These are phyloP conservation scores for Nissolia schottii DNA, from an alignment of 306 rosid genomes.

Conservation along the genomic window DNA sequence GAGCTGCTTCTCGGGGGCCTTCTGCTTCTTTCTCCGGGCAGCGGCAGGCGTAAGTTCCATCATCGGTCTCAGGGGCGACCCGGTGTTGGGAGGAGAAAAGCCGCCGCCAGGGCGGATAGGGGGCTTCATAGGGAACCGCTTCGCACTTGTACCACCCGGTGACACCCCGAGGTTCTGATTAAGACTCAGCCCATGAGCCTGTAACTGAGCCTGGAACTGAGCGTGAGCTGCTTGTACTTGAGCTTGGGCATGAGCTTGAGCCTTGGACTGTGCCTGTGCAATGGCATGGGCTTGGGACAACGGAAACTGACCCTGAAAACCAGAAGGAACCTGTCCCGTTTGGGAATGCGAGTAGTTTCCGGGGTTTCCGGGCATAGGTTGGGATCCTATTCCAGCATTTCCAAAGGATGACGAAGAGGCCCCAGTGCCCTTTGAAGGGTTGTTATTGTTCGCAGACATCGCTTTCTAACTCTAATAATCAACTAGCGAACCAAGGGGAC, in stretches of 20 bases:
- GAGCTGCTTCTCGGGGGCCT: conserved; percentile 88
- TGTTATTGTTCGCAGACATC: conserved; percentile 90
- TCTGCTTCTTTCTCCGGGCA: conserved; percentile 84
- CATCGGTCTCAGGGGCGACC: conserved; percentile 65
- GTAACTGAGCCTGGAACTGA: conserved; percentile 90
- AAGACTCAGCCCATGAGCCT: conserved; percentile 78
- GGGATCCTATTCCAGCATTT: conserved; percentile 59
- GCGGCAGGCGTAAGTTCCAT: conserved; percentile 87
- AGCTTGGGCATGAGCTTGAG: conserved; percentile 66
- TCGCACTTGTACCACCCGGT: conserved; percentile 46
- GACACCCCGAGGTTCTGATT: conserved; percentile 64
- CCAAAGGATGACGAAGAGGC: conserved; percentile 78
- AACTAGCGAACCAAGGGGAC: conserved; percentile 24
- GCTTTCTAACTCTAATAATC: conserved; percentile 40
- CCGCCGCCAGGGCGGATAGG: conserved; percentile 84
- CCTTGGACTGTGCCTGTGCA: conserved; percentile 87
- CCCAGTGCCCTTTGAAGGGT: conserved; percentile 76
- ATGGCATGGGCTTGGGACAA: conserved; percentile 89
- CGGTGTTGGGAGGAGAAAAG: conserved; percentile 47
- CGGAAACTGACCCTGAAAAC: conserved; percentile 78
- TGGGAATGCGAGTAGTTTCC: conserved; percentile 66
- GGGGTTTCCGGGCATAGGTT: conserved; percentile 57
- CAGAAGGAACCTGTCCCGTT: conserved; percentile 65
- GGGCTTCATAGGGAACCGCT: conserved; percentile 74
- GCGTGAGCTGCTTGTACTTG: conserved; percentile 77